Evolutionary conservation across 441 rosid species (phyloP).

Genomic region (Metrosideros polymorpha): DNA sequence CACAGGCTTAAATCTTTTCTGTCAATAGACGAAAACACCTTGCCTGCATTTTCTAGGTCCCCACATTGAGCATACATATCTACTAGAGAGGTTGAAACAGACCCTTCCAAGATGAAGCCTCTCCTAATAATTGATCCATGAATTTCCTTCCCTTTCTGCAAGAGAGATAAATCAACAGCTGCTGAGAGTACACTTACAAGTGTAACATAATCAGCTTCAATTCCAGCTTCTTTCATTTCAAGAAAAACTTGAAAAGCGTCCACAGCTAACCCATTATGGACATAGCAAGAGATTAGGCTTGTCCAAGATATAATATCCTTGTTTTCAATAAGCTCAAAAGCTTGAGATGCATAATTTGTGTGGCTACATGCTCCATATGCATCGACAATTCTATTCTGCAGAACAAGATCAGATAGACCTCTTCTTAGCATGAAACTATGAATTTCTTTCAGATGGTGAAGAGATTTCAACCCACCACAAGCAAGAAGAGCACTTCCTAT

Average conservation of each 20-base stretch:
- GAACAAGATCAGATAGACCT: conserved; percentile 45
- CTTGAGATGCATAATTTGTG: conserved; percentile 40
- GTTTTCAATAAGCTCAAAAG: conserved; percentile 33
- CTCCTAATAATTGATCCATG: conserved; percentile 54
- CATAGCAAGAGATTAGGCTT: conserved; percentile 72
- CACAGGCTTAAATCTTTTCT: conserved; percentile 43
- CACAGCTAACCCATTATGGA: conserved; percentile 37
- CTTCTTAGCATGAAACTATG: conserved; percentile 52
- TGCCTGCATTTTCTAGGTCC: conserved; percentile 42
- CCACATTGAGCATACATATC: conserved; percentile 91
- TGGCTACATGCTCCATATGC: conserved; percentile 57
- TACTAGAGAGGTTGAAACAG: conserved; percentile 49
- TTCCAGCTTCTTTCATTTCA: conserved; percentile 34
- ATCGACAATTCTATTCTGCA: conserved; percentile 50
- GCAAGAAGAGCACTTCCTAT: conserved; percentile 66
- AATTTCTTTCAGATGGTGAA: conserved; percentile 46
- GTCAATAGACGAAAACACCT: conserved; percentile 30
- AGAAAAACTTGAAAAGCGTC: conserved; percentile 56
- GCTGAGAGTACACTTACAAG: conserved; percentile 56
- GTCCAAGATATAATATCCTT: conserved; percentile 91
- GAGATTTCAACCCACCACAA: conserved; percentile 38
- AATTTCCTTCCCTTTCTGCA: conserved; percentile 72
- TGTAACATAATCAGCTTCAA: conserved; percentile 54
- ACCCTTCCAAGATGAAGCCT: conserved; percentile 45
- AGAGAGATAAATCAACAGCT: conserved; percentile 48